These are phyloP conservation scores for Hericium rajendrae DNA, from an alignment of 768 basidiomycete genomes.

Conservation along the genomic window DNA sequence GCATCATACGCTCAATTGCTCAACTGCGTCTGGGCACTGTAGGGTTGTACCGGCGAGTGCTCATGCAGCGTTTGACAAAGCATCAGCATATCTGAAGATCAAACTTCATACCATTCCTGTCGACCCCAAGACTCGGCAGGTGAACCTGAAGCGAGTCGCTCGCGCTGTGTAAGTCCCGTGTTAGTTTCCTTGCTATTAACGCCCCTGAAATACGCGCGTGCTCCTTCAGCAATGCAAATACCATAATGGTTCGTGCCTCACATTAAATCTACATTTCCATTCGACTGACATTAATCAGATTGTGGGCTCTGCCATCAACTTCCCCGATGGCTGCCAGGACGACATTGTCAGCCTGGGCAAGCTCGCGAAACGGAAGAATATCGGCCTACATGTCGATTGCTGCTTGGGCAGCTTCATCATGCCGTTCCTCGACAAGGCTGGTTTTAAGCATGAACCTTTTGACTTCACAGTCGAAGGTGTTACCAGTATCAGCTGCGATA, in stretches of 20 bases:
- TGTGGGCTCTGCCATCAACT: conserved; percentile 80
- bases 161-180: conserved; percentile 70
- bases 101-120: conserved; percentile 87
- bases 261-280: not conserved
- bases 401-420: conserved; percentile 92
- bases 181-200: not conserved
- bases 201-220: conserved; percentile 1
- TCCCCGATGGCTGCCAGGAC: conserved; percentile 81
- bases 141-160: conserved; percentile 63
- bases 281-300: conserved; percentile 38
- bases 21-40: conserved; percentile 1
- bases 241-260: conserved; percentile 57
- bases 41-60: conserved; percentile 81
- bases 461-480: conserved; percentile 90
- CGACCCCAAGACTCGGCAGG: conserved; percentile 65
- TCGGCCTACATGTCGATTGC: conserved; percentile 91
- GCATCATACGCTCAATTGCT: not conserved
- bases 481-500: conserved; percentile 92
- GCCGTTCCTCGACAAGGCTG: conserved; percentile 79
- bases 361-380: conserved; percentile 62
- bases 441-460: conserved; percentile 64
- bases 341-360: conserved; percentile 71
- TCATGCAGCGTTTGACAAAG: conserved; percentile 95
- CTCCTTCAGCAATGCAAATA: conserved; percentile 66
- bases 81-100: conserved; percentile 76